Evolutionary conservation across 805 yeast species (phyloP), one percentile per base, ranked within the genome.

Genomic region (Grigorovia jiainica): DNA sequence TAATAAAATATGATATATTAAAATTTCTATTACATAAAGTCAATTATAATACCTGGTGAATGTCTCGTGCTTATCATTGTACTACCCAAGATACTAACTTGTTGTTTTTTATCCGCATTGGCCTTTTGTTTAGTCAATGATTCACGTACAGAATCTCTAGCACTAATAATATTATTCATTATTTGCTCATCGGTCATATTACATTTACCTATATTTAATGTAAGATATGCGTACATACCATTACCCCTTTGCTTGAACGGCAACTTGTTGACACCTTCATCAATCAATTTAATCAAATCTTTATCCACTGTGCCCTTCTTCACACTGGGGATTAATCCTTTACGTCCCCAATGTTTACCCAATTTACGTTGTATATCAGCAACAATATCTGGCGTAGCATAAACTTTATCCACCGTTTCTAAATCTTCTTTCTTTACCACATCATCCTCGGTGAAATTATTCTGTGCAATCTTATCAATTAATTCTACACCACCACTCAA

Each of bases 281-380:
- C 55, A 45, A 89, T 70, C 44, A 81, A 64, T 7, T 61, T 60
- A 17, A 65, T 66, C 24, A 87, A 65, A 52, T 87, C 77, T n/a
- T 75, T 73, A 1, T 82, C 67, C 7, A 90, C 92, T 1, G 96
- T 87, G 15, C 95, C 95, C 57, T 79, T 82, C 66, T 87, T 87
- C 11, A 75, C 79, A 35, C 75, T 73, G 37, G 98, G 97, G 84
- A 89, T 81, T 51, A 92, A 71, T 19, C 95, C 95, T 55, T 72
- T 78, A 25, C 95, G 95, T 44, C 97, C 97, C 52, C 92, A 71
- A 9, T 73, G 66, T 55, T 87, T 76, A n/a, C 92, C 95, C 18
- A 86, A 66, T 43, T 75, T 70, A 47, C 72, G 72, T n/a, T 52
- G 57, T 48, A 92, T 68, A 20, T 72, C 70, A n/a, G 73, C 62